Evolutionary conservation across 1,284 basidiomycete species (phyloP).

Genomic region (Neotropicomus parvogracilis): DNA sequence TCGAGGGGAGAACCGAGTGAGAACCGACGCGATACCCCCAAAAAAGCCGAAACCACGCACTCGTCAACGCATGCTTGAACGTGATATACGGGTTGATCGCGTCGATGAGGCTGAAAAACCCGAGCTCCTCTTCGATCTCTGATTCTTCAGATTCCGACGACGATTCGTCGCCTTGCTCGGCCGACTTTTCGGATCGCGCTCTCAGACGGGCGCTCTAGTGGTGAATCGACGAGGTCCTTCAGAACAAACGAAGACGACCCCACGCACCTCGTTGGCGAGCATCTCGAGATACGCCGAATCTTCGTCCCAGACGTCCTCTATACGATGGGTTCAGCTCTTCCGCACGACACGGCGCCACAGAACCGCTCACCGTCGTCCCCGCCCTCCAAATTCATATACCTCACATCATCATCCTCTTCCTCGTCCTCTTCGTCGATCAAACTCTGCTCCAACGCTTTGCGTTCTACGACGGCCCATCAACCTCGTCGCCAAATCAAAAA

Average conservation of each 20-base stretch:
- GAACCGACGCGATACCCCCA: neutral
- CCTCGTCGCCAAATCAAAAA: neutral
- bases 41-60: constrained; percentile 38
- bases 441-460: constrained; percentile 60
- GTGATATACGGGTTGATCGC: constrained; percentile 65
- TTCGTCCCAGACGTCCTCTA: constrained; percentile 81
- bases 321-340: constrained; percentile 5
- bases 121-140: constrained; percentile 74
- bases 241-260: neutral
- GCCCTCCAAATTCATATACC: constrained; percentile 63
- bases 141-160: constrained; percentile 50
- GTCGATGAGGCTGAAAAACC: constrained; percentile 76
- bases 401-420: constrained; percentile 53
- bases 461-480: constrained; percentile 41
- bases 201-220: constrained; percentile 65
- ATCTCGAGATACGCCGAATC: constrained; percentile 80
- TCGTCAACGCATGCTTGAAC: constrained; percentile 71
- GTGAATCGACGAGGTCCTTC: neutral
- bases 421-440: constrained; percentile 61
- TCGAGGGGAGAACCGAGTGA: neutral
- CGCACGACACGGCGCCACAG: neutral
- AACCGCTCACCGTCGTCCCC: constrained; percentile 55
- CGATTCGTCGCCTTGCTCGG: constrained; percentile 39
- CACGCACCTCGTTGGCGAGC: constrained; percentile 74
- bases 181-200: constrained; percentile 49